Conservation (phyloP, 2,329 filamentous ascomycete genomes). For the Aspergillus puulaauensis region DNA sequence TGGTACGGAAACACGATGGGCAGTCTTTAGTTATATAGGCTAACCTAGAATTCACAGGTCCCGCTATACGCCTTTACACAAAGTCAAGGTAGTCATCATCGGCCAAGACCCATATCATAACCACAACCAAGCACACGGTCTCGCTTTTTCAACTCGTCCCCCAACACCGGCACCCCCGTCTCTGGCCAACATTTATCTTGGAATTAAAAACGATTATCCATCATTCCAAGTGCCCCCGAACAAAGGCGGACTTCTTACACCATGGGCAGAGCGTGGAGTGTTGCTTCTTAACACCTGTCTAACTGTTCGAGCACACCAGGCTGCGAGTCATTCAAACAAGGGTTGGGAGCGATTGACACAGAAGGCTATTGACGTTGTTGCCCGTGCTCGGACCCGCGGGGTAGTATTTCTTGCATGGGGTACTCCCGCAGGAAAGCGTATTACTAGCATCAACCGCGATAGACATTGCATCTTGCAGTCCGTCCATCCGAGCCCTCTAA, state of each 20-base stretch:
- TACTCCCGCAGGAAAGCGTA: conserved; percentile 75
- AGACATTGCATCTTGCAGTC: conserved; percentile 81
- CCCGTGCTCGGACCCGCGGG: conserved; percentile 70
- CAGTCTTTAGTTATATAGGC: background rate
- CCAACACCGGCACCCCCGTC: conserved; percentile 87
- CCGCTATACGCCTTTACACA: conserved; percentile 82
- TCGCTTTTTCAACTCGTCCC: conserved; percentile 91
- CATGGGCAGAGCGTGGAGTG: conserved; percentile 92
- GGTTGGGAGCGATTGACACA: conserved; percentile 96
- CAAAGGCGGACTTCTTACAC: conserved; percentile 77
- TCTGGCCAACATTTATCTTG: conserved; percentile 89
- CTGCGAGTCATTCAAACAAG: conserved; percentile 79
- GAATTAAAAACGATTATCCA: conserved; percentile 85
- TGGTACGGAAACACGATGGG: conserved; percentile 60
- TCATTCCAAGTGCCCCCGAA: conserved; percentile 72
- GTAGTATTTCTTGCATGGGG: conserved; percentile 98
- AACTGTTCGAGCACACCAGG: conserved; percentile 85
- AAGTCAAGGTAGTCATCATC: conserved; percentile 87
- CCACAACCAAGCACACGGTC: conserved; percentile 88
- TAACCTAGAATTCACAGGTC: conserved; percentile 63
- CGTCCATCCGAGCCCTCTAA: conserved; percentile 92
- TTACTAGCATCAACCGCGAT: conserved; percentile 68
- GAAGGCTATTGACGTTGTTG: conserved; percentile 83
- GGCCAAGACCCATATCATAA: conserved; percentile 99
- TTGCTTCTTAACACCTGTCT: conserved; percentile 92